Evolutionary conservation across 164 flowering plant genomes (phyloP), one percentile per base, ranked within the genome.

Genomic region (Taxillus chinensis): DNA sequence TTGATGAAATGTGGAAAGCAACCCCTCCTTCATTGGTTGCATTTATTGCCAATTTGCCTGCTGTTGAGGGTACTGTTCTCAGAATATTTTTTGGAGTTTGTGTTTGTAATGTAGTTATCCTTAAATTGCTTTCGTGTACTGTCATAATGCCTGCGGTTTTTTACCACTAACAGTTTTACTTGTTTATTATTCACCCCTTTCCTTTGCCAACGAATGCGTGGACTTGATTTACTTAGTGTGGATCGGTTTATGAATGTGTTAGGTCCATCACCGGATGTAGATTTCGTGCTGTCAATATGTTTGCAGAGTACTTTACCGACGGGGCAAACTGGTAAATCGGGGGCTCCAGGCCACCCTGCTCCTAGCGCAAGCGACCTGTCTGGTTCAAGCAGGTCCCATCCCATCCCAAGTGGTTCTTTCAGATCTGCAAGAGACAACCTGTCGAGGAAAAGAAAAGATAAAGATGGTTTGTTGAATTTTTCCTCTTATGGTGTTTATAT

Each of bases 181-280:
- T 27, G 27, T 27, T 27, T 27, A 27, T 27, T 27, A 27, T 27
- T 27, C 27, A 27, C 27, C 27, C 27, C 27, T 27, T 27, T 27
- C 27, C 27, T 27, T 27, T 27, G 27, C 27, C 27, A 27, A 27
- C 27, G 27, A 27, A 27, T 27, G 27, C 27, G 27, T 27, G 27
- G 0, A 27, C 27, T 27, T 27, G 27, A 27, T 27, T 27, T 27
- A n/a, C 54, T 62, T 14, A 54, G 39, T 10, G 8, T 37, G 51
- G 4, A 39, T 60, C 45, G 15, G 61, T 38, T 59, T 14, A 48
- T 41, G 41, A 39, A 16, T 49, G 56, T 58, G 62, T 54, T 65
- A 83, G 98, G 98, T 66, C 98, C 98, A 54, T 76, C 78, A 2
- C 97, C 98, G n/a, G 84, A 88, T 73, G 95, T 81, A 70, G 96